Base-by-base conservation (phyloP, 129 eudicot species). In the Centaurea solstitialis region DNA sequence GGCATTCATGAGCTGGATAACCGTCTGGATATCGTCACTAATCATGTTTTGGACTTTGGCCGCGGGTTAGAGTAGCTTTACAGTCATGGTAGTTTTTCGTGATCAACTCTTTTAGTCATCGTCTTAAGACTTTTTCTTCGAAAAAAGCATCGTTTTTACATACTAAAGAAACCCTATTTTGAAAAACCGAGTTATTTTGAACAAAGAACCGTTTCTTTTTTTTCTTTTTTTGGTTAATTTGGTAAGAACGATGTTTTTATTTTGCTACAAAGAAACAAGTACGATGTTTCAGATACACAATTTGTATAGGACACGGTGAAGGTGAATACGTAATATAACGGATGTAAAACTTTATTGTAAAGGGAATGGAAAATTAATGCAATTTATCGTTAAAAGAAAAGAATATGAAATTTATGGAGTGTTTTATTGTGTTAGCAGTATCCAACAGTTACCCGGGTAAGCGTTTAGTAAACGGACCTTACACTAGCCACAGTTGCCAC, bases 31-130 rank as follows among this genome's bases (percentile, higher is more conserved):
- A 30, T 93, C 98, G 10, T 85, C 94, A n/a, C 77, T 89, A 68
- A 87, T 91, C 74, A 93, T 91, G 98, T 80, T 93, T 79, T 93
- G 94, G 94, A 80, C 89, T 81, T 77, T 91, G 80, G 98, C 94
- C 41, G 88, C 94, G 10, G 81, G 86, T 69, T 91, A 91, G 87
- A 78, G 30, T 26, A 26, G n/a, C 43, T 30, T 79, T 65, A 40
- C 28, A 12, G 70, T 28, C 6, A 28, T 53, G 21, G 8, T 4
- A 1, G 8, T 17, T 15, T 17, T 61, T 22, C 40, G 28, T 18
- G 17, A 47, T 47, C 13, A 47, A 47, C 61, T 53, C 15, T 53
- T 53, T 4, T 53, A 53, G 61, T 13, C 61, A 47, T 13, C 61
- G 4, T 45, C 1, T 12, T 47, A 53, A 53, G 21, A 17, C 62